These are phyloP conservation scores for Senna tora DNA, from an alignment of 306 rosid genomes.

Conservation along the genomic window DNA sequence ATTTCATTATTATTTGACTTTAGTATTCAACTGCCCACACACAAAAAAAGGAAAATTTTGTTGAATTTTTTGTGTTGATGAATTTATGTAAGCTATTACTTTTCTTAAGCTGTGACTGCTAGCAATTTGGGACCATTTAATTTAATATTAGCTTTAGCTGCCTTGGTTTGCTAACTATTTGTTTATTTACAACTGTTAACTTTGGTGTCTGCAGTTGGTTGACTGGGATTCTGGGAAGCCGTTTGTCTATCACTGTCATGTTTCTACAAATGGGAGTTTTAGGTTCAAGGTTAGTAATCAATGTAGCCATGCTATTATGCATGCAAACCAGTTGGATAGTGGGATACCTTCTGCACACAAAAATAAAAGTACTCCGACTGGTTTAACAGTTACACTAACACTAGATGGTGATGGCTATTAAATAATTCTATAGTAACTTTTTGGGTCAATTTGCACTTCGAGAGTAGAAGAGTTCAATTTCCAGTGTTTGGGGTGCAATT, in stretches of 20 bases:
- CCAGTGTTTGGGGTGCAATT: too few species aligned
- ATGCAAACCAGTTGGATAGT: neutral
- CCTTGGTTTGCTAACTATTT: constrained; percentile 3
- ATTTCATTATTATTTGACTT: neutral
- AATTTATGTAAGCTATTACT: neutral
- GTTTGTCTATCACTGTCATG: constrained; percentile 60
- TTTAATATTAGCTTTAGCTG: neutral
- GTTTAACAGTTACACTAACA: too few species aligned
- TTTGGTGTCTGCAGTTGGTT: constrained; percentile 49
- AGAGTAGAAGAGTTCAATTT: too few species aligned
- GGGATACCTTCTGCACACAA: neutral
- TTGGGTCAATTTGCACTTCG: too few species aligned
- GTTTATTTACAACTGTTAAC: constrained; percentile 2
- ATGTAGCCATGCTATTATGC: neutral
- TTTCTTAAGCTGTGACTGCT: neutral
- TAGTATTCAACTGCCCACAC: neutral
- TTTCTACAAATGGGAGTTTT: constrained; percentile 54
- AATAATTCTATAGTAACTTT: too few species aligned
- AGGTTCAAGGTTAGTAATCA: constrained; percentile 64
- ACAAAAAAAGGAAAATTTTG: neutral
- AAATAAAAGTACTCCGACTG: neutral
- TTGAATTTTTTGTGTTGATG: neutral
- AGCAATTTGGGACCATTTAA: neutral
- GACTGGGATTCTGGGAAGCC: constrained; percentile 70
- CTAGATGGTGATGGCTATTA: neutral